Evolutionary conservation across 73 alveolate genomes (phyloP).

Genomic region (Urostyla sp.): DNA sequence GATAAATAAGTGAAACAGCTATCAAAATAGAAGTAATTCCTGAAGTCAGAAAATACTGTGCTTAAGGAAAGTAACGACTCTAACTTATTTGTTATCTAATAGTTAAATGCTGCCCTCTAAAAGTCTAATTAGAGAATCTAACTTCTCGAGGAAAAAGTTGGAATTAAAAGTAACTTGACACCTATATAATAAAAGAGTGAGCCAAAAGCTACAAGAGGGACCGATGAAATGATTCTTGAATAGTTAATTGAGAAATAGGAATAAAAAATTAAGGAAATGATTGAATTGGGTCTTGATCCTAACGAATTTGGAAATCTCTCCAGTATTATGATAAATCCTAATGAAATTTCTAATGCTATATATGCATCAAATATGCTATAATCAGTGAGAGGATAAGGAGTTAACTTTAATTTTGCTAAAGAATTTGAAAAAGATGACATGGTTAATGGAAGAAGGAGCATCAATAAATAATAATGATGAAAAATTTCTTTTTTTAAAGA

Average conservation of each 20-base stretch:
- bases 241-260: slow-evolving; percentile 1
- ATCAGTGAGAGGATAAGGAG: neutral
- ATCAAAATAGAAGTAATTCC: slow-evolving; percentile 26
- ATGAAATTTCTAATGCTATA: slow-evolving; percentile 52
- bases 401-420: slow-evolving; percentile 18
- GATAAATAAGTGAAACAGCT: slow-evolving; percentile 37
- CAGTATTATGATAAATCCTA: slow-evolving; percentile 59
- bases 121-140: slow-evolving; percentile 47
- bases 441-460: no score
- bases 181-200: no score
- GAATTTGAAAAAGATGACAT: slow-evolving; percentile 39
- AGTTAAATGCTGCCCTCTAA: slow-evolving; percentile 21
- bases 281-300: slow-evolving; percentile 32
- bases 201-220: no score
- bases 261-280: no score
- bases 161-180: no score
- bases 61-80: slow-evolving; percentile 61
- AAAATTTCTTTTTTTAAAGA: no score
- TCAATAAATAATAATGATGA: no score
- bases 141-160: slow-evolving; percentile 48
- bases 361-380: slow-evolving; percentile 37
- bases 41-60: slow-evolving; percentile 31
- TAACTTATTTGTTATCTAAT: neutral
- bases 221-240: slow-evolving; percentile 23
- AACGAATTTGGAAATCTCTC: slow-evolving; percentile 39